Evolutionary conservation across 2,329 filamentous ascomycete genomes (phyloP).

Genomic region (Helminthosporium solani): DNA sequence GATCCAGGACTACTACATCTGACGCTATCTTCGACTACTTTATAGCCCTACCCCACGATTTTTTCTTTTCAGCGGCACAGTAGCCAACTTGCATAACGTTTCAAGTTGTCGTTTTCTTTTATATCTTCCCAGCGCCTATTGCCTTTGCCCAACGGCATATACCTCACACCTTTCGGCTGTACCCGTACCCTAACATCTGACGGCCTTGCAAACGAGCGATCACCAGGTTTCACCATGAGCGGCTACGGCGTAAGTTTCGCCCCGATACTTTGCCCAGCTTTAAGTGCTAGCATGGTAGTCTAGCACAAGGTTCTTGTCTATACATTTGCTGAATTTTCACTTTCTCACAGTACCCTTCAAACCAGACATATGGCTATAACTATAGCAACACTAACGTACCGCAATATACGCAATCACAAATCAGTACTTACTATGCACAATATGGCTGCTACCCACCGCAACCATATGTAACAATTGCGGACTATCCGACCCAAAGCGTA

Average conservation of each 20-base stretch:
- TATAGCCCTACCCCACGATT: not conserved
- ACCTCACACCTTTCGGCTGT: conserved; percentile 1
- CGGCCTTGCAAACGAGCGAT: not conserved
- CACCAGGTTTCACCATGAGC: conserved; percentile 20
- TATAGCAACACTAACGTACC: conserved; percentile 15
- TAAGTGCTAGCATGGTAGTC: not conserved
- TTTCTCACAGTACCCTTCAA: conserved; percentile 20
- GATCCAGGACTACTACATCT: not conserved
- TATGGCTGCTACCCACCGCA: conserved; percentile 33
- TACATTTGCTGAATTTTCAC: not conserved
- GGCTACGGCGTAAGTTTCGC: conserved; percentile 22
- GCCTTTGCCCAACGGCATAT: conserved; percentile 6
- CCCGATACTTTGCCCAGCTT: not conserved
- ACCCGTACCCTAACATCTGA: not conserved
- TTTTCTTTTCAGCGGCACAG: not conserved
- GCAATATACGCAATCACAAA: conserved; percentile 36
- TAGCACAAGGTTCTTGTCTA: no score
- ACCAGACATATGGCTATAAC: conserved; percentile 21
- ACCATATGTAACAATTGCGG: conserved; percentile 28
- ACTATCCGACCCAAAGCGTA: conserved; percentile 16
- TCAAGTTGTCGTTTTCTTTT: not conserved
- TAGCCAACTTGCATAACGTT: conserved; percentile 5
- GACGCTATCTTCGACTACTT: not conserved
- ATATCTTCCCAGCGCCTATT: conserved; percentile 1
- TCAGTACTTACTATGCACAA: conserved; percentile 31